Percentiles rank a stretch among this genome's conserved stretches.
These are phyloP conservation scores for Cylindricascospora bacillispora DNA, from an alignment of 1,139 yeast genomes.

Conservation along the genomic window DNA sequence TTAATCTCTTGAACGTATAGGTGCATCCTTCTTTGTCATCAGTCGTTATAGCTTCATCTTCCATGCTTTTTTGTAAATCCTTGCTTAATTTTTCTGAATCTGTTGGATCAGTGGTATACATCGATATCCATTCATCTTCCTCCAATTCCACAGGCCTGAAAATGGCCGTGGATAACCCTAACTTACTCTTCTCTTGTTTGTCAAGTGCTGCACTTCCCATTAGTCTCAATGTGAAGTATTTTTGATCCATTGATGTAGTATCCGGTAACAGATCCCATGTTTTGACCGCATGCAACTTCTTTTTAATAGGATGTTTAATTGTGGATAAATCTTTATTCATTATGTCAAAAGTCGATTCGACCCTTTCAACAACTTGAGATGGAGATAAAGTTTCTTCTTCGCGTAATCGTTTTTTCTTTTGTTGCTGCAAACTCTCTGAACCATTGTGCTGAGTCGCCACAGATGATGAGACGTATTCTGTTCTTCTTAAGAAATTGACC, in stretches of 20 bases:
- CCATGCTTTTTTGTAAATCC: slow-evolving; percentile 31
- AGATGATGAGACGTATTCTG: slow-evolving; percentile 55
- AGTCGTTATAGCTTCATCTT: slow-evolving; percentile 29
- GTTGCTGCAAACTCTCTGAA: slow-evolving; percentile 8
- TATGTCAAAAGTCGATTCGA: slow-evolving; percentile 68
- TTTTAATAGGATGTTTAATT: slow-evolving; percentile 69
- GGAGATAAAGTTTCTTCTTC: slow-evolving; percentile 16
- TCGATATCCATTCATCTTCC: slow-evolving; percentile 73
- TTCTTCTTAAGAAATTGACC: slow-evolving; percentile 83
- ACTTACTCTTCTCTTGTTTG: slow-evolving; percentile 30
- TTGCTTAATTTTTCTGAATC: slow-evolving; percentile 32
- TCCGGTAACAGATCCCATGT: slow-evolving; percentile 84
- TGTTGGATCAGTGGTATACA: slow-evolving; percentile 44
- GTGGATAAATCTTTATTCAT: slow-evolving; percentile 32
- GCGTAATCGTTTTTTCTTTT: slow-evolving; percentile 10
- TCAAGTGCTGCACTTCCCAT: slow-evolving; percentile 65
- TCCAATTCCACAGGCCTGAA: slow-evolving; percentile 66
- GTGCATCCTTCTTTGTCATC: slow-evolving; percentile 29
- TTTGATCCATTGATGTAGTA: slow-evolving; percentile 74
- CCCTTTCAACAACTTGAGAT: slow-evolving; percentile 25
- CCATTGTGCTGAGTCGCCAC: slow-evolving; percentile 9
- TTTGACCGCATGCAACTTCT: slow-evolving; percentile 56
- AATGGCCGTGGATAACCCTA: slow-evolving; percentile 47
- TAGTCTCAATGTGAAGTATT: slow-evolving; percentile 58
- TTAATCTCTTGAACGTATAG: slow-evolving; percentile 48